Percentiles rank a stretch among this genome's conserved stretches.
Evolutionary conservation across 78 protist species (phyloP).

Genomic region (Pigoraptor vietnamica): DNA sequence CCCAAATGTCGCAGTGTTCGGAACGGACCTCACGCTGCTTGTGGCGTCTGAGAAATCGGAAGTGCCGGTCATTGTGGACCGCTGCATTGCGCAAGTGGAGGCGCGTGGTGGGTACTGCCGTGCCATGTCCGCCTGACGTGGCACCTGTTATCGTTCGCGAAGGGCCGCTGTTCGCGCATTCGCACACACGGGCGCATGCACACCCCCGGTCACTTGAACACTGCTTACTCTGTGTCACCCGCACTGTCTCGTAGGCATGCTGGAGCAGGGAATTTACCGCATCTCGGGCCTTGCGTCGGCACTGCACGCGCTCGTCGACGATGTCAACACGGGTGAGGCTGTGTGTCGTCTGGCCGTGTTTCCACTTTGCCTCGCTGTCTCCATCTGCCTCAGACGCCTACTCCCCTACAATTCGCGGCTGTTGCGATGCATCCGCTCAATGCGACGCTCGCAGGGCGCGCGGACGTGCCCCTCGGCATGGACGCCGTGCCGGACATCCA

Average conservation of each 20-base stretch:
- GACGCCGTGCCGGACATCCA: slow-evolving; percentile 3
- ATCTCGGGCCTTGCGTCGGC: background rate
- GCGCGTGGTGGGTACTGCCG: background rate
- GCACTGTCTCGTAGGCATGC: background rate
- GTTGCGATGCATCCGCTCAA: background rate
- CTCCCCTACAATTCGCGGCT: background rate
- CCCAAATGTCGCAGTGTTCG: background rate
- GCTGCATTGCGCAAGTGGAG: slow-evolving; percentile 21
- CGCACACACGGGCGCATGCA: background rate
- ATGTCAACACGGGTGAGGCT: background rate
- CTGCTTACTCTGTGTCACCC: background rate
- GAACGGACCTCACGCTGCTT: background rate
- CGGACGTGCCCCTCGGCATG: background rate
- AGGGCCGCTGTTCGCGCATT: too few species aligned
- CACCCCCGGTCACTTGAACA: background rate
- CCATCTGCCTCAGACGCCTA: background rate
- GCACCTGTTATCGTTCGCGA: too few species aligned
- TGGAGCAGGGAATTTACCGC: slow-evolving; percentile 11
- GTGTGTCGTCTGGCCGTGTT: too few species aligned
- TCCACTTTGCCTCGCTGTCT: background rate
- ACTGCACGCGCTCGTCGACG: background rate
- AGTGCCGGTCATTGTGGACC: slow-evolving; percentile 1
- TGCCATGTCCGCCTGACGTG: too few species aligned
- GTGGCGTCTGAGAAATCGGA: background rate
- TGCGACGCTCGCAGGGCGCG: background rate